Base-by-base conservation (phyloP, 2,329 filamentous ascomycete genomes). In the Claviceps sp. region DNA sequence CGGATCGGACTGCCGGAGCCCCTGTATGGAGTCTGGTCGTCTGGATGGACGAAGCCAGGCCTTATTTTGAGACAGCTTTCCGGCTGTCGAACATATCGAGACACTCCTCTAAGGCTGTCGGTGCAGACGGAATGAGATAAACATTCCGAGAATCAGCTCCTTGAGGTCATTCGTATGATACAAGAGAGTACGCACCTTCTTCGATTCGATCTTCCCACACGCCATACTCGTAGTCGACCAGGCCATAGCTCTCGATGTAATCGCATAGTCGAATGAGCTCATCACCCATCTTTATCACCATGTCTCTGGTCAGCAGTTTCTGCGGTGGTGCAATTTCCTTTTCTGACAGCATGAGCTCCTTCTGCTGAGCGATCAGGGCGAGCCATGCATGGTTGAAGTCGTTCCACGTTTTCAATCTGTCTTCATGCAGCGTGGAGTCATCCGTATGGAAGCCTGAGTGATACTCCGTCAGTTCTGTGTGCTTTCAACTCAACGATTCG, bases 191-290 rank as follows among this genome's bases (percentile, higher is more conserved):
- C 87, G 69, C 73, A 95, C 90, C 77, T 54, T 79, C 78, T 59
- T 93, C 79, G 60, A 97, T 96, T 63, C 87, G 82, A 64, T 97
- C 90, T 68, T 97, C 93, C 80, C 89, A 94, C 26, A 97, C 87
- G 8, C 93, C 93, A 71, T 95, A 94, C 62, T 97, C 86, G 65
- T 97, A 98, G 70, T 98, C 93, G 11, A 98, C 89, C 47, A 98
- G 72, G n/a, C 93, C 93, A 63, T 94, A 84, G 58, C 85, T 84
- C 67, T 97, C 91, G 56, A 97, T 79, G 49, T 79, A 79, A 64
- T 97, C 89, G 64, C 90, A 95, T 49, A 95, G 74, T 49, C 82
- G 78, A 52, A 95, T 78, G 34, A 98, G 69, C 61, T 95, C 85
- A 51, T 85, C 84, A 13, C 87, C 89, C 78, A 97, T 84, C 58